Base-by-base conservation (phyloP, 495 filamentous ascomycete genomes). In the Immersiella caudata region DNA sequence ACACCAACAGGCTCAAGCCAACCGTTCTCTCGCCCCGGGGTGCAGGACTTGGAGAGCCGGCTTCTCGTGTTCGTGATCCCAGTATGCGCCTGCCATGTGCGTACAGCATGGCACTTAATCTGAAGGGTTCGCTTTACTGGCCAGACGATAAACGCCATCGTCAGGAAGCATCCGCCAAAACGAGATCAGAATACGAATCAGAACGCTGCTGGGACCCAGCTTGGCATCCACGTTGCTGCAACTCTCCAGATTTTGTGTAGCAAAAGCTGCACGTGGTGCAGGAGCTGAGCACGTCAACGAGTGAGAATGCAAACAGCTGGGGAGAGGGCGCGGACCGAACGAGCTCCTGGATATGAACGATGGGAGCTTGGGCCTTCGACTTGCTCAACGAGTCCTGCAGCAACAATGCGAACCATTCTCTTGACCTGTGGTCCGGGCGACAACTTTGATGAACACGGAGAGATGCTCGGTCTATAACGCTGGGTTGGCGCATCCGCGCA, bases 201-300 rank as follows among this genome's bases (percentile, higher is more conserved):
- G 2, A 60, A 8, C 14, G 8, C 29, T 60, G 57, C 29, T 22
- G 26, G 57, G 29, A 40, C 9, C 60, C 35, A 24, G 60, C 60
- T 62, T 62, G 60, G 60, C 60, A 40, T 62, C 60, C 20, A 21
- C 36, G 40, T 46, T 62, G 29, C 63, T 65, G 63, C 63, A 65
- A 54, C 63, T 65, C 63, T 58, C 63, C 63, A 58, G 63, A 65
- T 65, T 65, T 55, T 46, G 51, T 65, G 63, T 51, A 36, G 29
- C 54, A 58, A 52, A 57, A 57, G 33, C 27, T 65, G 63, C 63
- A 65, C 16, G 63, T n/a, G 22, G 22, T 63, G 60, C 52, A 22
- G 52, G 29, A 40, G 52, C 52, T 51, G 52, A 65, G 63, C 51
- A 65, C 63, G 63, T 58, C 63, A 65, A 65, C 50, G 26, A 18